Conservation (phyloP, 768 basidiomycete species). For the Tulasnella sp. region DNA sequence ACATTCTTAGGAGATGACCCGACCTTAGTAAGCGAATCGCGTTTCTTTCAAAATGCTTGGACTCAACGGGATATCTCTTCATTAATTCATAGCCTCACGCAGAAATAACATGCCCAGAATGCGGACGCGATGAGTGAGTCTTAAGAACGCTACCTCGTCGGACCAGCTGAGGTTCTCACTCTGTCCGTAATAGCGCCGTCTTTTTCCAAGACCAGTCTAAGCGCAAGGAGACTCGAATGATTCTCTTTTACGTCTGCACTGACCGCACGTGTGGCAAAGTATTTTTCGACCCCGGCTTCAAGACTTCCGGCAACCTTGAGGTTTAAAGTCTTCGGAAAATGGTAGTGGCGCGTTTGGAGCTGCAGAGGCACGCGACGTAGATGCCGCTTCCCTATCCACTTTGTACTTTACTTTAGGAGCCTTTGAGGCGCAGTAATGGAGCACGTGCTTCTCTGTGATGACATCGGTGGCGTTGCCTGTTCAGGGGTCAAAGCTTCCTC, state of each 20-base stretch:
- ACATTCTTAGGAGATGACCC: constrained; percentile 86
- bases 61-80: neutral
- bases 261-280: constrained; percentile 66
- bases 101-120: constrained; percentile 79
- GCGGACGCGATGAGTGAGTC: constrained; percentile 81
- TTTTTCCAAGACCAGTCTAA: constrained; percentile 98
- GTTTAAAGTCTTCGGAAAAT: neutral
- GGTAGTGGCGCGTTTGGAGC: constrained; percentile 9
- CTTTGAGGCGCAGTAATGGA: constrained; percentile 19
- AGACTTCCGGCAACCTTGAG: constrained; percentile 37
- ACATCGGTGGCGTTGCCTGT: constrained; percentile 17
- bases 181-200: constrained; percentile 66
- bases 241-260: constrained; percentile 86
- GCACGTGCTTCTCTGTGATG: constrained; percentile 24
- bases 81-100: constrained; percentile 67
- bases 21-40: constrained; percentile 64
- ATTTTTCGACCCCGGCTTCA: constrained; percentile 70
- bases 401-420: constrained; percentile 11
- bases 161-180: neutral
- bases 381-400: neutral
- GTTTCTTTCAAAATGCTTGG: constrained; percentile 4
- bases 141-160: neutral
- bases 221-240: constrained; percentile 94
- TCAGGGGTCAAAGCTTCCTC: constrained; percentile 10
- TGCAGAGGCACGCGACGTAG: neutral